Base-by-base conservation (phyloP, 2,329 filamentous ascomycete species). In the Phaeosphaeriaceae sp. region DNA sequence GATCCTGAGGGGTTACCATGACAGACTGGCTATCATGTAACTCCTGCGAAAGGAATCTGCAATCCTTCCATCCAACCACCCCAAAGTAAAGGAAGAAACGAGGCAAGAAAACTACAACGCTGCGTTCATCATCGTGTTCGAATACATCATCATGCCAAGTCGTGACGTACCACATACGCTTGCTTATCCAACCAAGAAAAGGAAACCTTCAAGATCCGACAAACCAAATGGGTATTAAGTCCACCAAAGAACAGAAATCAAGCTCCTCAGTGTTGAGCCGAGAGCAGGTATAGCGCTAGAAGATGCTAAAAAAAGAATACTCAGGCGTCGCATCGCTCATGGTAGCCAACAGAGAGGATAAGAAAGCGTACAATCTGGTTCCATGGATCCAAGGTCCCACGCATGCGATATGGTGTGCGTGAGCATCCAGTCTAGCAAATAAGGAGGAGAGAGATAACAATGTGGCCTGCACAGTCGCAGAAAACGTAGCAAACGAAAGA, bases 401-500 rank as follows among this genome's bases (percentile, higher is more conserved):
- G 63, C 68, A 69, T 73, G 66, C 63, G 62, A 66, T 63, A 55
- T 63, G 66, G 64, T 67, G 67, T 74, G 74, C 73, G 74, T 74
- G 73, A 77, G 75, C 73, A 67, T 68, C 70, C 62, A 42, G 60
- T 77, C 73, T 77, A 76, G 65, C 70, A 76, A 77, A 69, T 63
- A 67, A 74, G 65, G 73, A 67, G 60, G 66, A 66, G 59, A 72
- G 68, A 62, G 66, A 75, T 67, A 75, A 67, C 61, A 67, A 68
- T 61, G 74, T 77, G 72, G 65, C 71, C 71, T 69, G 71, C 71
- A 74, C 67, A 69, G 67, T 69, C 65, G 66, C 67, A 57, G 57
- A 30, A 47, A 70, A 68, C 67, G 63, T 65, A 65, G 64, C 64
- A 69, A 71, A 59, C 62, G 67, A 70, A 63, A 58, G 64, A 66